These are phyloP conservation scores for Meripilus lineatus DNA, from an alignment of 1,284 basidiomycete genomes.

Conservation along the genomic window DNA sequence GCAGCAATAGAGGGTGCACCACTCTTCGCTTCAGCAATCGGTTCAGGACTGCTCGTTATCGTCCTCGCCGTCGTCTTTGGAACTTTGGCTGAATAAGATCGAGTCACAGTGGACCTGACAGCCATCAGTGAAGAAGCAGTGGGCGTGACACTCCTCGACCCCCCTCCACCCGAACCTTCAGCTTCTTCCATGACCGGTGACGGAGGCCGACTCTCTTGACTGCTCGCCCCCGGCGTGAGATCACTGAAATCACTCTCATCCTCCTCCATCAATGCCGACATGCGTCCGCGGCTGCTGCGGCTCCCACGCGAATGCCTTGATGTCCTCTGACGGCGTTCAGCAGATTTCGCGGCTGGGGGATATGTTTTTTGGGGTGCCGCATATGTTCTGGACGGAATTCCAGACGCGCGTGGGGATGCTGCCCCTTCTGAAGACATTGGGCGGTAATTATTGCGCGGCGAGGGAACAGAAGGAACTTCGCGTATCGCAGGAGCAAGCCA, in stretches of 20 bases:
- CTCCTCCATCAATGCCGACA: conserved; percentile 42
- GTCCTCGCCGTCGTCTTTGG: background rate
- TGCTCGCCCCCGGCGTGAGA: conserved; percentile 17
- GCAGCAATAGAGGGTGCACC: background rate
- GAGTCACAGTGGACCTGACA: conserved; percentile 4
- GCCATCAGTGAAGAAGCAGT: conserved; percentile 13
- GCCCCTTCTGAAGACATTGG: background rate
- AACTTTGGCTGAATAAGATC: conserved; percentile 10
- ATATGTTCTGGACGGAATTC: background rate
- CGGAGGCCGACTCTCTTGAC: conserved; percentile 23
- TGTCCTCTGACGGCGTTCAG: conserved; percentile 12
- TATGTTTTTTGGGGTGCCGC: background rate
- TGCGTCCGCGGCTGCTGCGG: conserved; percentile 22
- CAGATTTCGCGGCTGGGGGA: conserved; percentile 12
- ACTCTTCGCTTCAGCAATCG: background rate
- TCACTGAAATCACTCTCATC: conserved; percentile 32
- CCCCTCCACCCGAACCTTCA: conserved; percentile 12
- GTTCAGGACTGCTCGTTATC: background rate
- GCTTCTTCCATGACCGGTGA: conserved; percentile 22
- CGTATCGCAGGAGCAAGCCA: conserved; percentile 44
- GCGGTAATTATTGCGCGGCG: background rate
- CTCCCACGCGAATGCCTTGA: conserved; percentile 12
- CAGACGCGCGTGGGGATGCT: background rate
- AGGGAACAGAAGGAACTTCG: conserved; percentile 14
- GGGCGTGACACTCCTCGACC: too few relatives aligned